Base-by-base conservation (phyloP, 331 rosid species). In the Acacia pycnantha region DNA sequence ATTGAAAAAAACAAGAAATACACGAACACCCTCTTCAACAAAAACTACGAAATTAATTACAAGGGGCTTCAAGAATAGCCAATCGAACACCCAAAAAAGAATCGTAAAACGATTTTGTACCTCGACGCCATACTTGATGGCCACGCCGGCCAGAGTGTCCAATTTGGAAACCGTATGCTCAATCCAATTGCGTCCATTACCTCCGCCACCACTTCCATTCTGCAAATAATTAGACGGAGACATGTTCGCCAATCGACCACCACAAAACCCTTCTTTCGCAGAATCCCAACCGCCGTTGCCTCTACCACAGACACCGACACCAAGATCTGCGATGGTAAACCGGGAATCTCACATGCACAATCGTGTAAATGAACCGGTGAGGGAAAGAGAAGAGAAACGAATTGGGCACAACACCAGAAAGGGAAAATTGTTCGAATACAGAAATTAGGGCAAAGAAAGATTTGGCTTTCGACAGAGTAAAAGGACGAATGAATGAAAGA, bases 61-160 rank as follows among this genome's bases (percentile, higher is more conserved):
- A 73, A 67, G 51, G 10, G 56, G 80, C 31, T 31, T 70, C 62
- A 53, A 73, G 2, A 53, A 64, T 37, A 19, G 35, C 1, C 47
- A 54, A 27, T 37, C 21, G 27, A 41, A 70, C 31, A 4, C 33
- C 43, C 37, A 37, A 76, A 76, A 76, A 24, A 11, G 24, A 41
- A 14, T 16, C 24, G 11, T 53, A 40, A 41, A 19, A 4, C 21
- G 70, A 54, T 31, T 56, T 59, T 41, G 22, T 89, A 93, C 98
- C 98, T 93, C 98, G 69, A 93, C 98, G 21, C 98, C 98, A 56
- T 93, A 93, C 88, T 93, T 93, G 76, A 93, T 93, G 59, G 98
- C 98, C 37, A 93, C 93, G 71, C 98, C 98, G 62, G 97, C 98
- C 29, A 93, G 92, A 66, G 98, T 93, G 69, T 93, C 98, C 71